Evolutionary conservation across 441 rosid genomes (phyloP), one percentile per base, ranked within the genome.

Genomic region (Arabidopsis lyrata): DNA sequence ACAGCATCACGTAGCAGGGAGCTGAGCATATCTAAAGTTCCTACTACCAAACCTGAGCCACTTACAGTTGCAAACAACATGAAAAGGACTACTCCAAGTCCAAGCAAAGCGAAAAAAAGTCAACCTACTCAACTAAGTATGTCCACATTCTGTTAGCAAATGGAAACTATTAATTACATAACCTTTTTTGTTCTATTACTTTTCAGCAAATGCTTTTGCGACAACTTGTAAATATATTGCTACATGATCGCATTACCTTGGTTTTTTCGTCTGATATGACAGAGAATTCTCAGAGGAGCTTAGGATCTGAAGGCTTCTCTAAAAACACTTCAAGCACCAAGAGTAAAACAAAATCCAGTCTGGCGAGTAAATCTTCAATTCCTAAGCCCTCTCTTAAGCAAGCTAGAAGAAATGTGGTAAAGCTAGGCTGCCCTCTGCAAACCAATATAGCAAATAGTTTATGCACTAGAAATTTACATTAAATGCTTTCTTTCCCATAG

Each of bases 351-450:
- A 81, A 78, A 69, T 71, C 86, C 78, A 80, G 79, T 69, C 58
- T 80, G 45, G 61, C 77, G 71, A 78, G 78, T 74, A 86, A 81
- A 75, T 47, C 82, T 44, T 73, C 77, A 59, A 73, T 63, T 27
- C 64, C 80, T 45, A 87, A 80, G 81, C 72, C 93, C 57, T 81
- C 83, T n/a, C 60, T 38, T 80, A 86, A 63, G 66, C 90, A 74
- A 63, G 79, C 82, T 62, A 83, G 81, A 81, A 87, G 85, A 85
- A 82, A 81, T 74, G 71, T 76, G 92, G 95, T 92, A 71, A 88
- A 88, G 62, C 74, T 35, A 72, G 59, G 38, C 62, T 62, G 16
- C 47, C 74, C 50, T 71, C 29, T 66, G 50, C 70, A 61, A 4
- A 57, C 66, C 66, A 64, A 59, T 48, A n/a, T 62, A 44, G 57